Evolutionary conservation across 768 basidiomycete species (phyloP), one percentile per base, ranked within the genome.

Genomic region (Coprinopsis sp.): DNA sequence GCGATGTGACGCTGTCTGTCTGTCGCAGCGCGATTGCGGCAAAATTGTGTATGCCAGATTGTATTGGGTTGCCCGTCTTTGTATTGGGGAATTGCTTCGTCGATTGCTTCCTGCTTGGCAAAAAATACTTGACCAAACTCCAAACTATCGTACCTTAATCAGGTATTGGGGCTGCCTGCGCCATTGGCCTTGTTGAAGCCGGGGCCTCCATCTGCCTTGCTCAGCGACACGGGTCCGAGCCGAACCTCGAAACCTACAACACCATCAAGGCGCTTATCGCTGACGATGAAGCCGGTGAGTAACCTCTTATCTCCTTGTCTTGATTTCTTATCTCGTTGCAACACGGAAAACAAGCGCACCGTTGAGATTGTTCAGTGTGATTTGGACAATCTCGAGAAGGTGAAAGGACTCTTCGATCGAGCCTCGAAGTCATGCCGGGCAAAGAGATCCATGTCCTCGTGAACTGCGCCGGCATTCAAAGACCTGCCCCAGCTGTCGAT

Each of bases 381-480:
- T 55, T 63, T 77, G 2, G 61, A 63, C 44, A 64, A 73, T 59
- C 60, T 68, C 19, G 57, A 64, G 24, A 62, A 62, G 33, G 73
- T 77, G 37, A 72, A 71, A 49, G 37, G 38, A 16, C 54, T 74
- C 46, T 74, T 76, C 54, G 63, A 67, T 38, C 57, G 60, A 16
- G 73, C 74, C 64, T 76, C 28, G 60, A 65, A 37, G 52, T 60
- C 38, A 64, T 72, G 67, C 62, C 58, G 19, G 68, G 62, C 18
- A 59, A 71, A 38, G 42, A 49, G 40, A 74, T 76, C 48, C 65
- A 86, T 58, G 72, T 87, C 52, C 74, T 87, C 29, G 77, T 88
- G 52, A 85, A 87, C 62, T 86, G 84, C 59, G 82, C 78, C 42
- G 80, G 81, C 22, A 82, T 82, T 44, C 77, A 81, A 57, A 64